Evolutionary conservation across 768 basidiomycete species (phyloP), one percentile per base, ranked within the genome.

Genomic region (Chlorophyllum brunneum): DNA sequence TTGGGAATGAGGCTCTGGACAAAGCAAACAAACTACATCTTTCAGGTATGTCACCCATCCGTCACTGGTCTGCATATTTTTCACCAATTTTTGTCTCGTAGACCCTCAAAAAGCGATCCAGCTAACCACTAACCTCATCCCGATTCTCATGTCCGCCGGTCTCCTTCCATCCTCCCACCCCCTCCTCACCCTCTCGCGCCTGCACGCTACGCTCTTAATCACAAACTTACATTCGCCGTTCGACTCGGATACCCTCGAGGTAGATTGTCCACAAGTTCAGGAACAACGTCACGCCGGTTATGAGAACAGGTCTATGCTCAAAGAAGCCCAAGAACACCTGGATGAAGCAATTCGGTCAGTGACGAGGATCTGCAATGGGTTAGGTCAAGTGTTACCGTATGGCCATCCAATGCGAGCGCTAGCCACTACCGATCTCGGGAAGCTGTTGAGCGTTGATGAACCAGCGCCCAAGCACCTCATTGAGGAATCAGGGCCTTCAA

Each of bases 331-430:
- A 53, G 77, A 80, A 18, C 58, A 67, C 0, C 68, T 92, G n/a
- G 84, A 90, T 57, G 79, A 83, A 24, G 71, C 77, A 1, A 77
- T 91, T 54, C 74, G 81, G 22, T 74, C 74, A 3, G 79, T 85
- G 0, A 76, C 78, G 13, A 76, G 77, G 38, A 71, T 78, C 8
- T 70, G 70, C 18, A 68, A 75, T 0, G 92, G 85, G 0, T 60
- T 92, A 4, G 63, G 67, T 3, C 65, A 62, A 10, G 62, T 89
- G 2, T 75, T 92, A 15, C 66, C 71, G 0, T 64, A 71, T 8
- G 88, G 87, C 1, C 93, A 95, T 63, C 92, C 94, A 0, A 77
- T 87, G 1, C 77, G 88, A 1, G 90, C 81, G 0, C 70, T 95
- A 20, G 82, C 87, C 3, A 69, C 86, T 6, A 83, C 85, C 2